A percentile compares a stretch with the other conserved stretches of the same genome.
phyloP scores from a whole-genome alignment of 257 asterid genomes.

The Solanum verrucosum region DNA sequence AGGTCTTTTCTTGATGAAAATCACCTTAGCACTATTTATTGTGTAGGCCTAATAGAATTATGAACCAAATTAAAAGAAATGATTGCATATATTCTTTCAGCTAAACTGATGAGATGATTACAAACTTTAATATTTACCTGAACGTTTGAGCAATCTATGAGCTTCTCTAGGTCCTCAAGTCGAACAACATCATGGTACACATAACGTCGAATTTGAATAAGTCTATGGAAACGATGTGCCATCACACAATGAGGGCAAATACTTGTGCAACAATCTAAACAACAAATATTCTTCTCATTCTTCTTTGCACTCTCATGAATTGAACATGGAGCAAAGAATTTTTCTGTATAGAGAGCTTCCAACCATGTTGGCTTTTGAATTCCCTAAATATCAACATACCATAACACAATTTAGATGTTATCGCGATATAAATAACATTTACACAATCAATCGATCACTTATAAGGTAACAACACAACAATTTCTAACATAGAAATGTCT shows the following conservation, averaged over 20 bases:
- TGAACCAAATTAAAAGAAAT: background rate
- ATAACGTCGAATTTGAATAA: constrained; percentile 88
- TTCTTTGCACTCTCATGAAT: constrained; percentile 76
- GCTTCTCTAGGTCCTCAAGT: constrained; percentile 81
- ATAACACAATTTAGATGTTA: background rate
- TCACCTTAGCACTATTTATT: constrained; percentile 76
- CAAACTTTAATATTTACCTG: constrained; percentile 29
- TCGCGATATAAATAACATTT: background rate
- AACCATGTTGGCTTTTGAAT: constrained; percentile 73
- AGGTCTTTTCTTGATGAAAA: constrained; percentile 87
- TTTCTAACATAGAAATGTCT: background rate
- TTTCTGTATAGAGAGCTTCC: constrained; percentile 60
- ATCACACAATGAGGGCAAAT: constrained; percentile 91
- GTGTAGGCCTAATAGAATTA: constrained; percentile 61
- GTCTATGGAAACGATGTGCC: constrained; percentile 72
- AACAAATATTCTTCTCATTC: constrained; percentile 80
- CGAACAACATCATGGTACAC: constrained; percentile 92
- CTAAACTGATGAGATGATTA: background rate
- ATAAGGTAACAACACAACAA: background rate
- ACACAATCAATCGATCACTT: background rate
- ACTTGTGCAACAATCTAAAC: constrained; percentile 90
- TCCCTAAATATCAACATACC: constrained; percentile 21
- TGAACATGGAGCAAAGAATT: constrained; percentile 67
- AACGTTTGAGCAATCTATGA: constrained; percentile 80
- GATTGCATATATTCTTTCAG: background rate